Evolutionary conservation across 768 basidiomycete species (phyloP).

Genomic region (Rhodocollybia butyracea): DNA sequence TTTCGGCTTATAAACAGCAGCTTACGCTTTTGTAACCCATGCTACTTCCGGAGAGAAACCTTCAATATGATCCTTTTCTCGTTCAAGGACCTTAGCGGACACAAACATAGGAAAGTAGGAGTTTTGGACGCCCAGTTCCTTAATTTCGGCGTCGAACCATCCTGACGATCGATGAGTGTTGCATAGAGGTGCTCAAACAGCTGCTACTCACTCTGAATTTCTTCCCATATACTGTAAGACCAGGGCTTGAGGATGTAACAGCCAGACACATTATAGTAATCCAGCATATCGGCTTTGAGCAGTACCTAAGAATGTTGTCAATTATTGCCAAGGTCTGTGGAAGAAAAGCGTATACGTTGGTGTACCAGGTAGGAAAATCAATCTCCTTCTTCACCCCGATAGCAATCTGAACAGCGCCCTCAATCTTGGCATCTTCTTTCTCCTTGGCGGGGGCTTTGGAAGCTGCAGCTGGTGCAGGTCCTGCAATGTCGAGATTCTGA

Average conservation of each 20-base stretch:
- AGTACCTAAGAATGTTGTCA: slow-evolving; percentile 61
- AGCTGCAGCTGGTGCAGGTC: slow-evolving; percentile 28
- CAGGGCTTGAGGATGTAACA: slow-evolving; percentile 98
- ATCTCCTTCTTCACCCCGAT: slow-evolving; percentile 95
- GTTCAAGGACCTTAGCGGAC: slow-evolving; percentile 85
- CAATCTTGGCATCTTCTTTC: slow-evolving; percentile 77
- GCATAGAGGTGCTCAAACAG: background rate
- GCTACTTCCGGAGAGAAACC: slow-evolving; percentile 99
- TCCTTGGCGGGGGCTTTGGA: slow-evolving; percentile 43
- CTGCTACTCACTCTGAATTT: slow-evolving; percentile 71
- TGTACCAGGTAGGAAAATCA: slow-evolving; percentile 94
- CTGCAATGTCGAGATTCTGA: slow-evolving; percentile 51
- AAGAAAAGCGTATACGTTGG: slow-evolving; percentile 56
- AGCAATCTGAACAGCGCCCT: slow-evolving; percentile 88
- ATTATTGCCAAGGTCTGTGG: background rate
- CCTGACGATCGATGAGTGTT: slow-evolving; percentile 34
- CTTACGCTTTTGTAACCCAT: slow-evolving; percentile 98
- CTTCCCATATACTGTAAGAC: slow-evolving; percentile 97
- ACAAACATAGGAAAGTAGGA: slow-evolving; percentile 99
- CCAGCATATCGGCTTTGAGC: slow-evolving; percentile 97
- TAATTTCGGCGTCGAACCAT: slow-evolving; percentile 94
- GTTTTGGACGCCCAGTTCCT: slow-evolving; percentile 93
- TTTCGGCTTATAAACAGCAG: background rate
- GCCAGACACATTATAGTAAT: slow-evolving; percentile 98
- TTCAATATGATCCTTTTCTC: slow-evolving; percentile 98